A percentile compares a stretch with the other conserved stretches of the same genome.
Evolutionary conservation across 345 rosid genomes (phyloP).

Genomic region (Populus davidiana): DNA sequence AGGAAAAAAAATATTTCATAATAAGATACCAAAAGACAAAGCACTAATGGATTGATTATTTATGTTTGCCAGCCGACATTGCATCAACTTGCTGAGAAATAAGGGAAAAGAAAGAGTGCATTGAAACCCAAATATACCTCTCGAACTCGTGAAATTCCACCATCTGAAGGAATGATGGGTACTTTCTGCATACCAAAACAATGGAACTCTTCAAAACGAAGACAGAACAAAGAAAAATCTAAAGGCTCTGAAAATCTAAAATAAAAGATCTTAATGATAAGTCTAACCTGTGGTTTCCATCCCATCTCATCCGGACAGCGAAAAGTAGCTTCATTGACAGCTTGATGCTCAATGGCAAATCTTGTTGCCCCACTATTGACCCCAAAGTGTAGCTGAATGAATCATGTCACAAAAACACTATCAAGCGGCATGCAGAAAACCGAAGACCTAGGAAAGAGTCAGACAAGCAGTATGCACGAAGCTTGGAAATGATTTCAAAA

Average conservation of each 20-base stretch:
- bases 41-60: background rate
- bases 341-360: slow-evolving; percentile 89
- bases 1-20: background rate
- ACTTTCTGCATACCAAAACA: slow-evolving; percentile 55
- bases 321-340: slow-evolving; percentile 94
- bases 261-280: background rate
- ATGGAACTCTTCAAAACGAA: slow-evolving; percentile 8
- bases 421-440: background rate
- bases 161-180: slow-evolving; percentile 77
- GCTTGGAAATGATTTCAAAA: background rate
- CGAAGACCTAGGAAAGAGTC: background rate
- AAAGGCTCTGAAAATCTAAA: background rate
- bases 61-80: background rate
- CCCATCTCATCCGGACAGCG: slow-evolving; percentile 98
- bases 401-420: background rate
- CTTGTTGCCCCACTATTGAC: slow-evolving; percentile 92
- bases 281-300: slow-evolving; percentile 94
- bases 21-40: background rate
- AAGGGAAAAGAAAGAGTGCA: background rate
- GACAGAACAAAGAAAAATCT: background rate
- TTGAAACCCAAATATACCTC: slow-evolving; percentile 46
- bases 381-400: slow-evolving; percentile 44
- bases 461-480: background rate
- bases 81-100: background rate
- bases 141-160: slow-evolving; percentile 61